A percentile compares a stretch with the other conserved stretches of the same genome.
Conservation (phyloP, 2,329 filamentous ascomycete species). For the Pestalotiopsis sp. region DNA sequence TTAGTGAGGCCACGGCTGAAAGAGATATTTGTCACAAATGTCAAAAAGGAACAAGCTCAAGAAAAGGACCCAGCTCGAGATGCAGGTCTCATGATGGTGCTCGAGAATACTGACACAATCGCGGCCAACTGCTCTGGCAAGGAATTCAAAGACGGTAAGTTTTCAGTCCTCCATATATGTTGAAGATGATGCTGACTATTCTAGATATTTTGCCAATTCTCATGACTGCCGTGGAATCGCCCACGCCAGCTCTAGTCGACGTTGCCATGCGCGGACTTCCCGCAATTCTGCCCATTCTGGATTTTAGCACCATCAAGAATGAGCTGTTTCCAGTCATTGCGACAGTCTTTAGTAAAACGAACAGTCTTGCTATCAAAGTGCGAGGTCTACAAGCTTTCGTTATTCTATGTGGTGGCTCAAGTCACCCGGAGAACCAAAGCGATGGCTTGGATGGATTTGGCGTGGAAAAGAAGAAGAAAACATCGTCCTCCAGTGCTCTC, state of each 20-base stretch:
- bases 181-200: neutral
- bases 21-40: constrained; percentile 74
- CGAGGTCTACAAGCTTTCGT: constrained; percentile 88
- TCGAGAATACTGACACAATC: constrained; percentile 79
- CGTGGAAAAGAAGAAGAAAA: constrained; percentile 61
- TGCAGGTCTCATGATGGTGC: constrained; percentile 85
- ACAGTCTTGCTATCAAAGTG: constrained; percentile 92
- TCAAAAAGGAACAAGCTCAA: constrained; percentile 56
- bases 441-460: constrained; percentile 78
- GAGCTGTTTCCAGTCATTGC: constrained; percentile 94
- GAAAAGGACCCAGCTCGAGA: constrained; percentile 85
- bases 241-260: constrained; percentile 88
- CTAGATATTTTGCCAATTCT: constrained; percentile 87
- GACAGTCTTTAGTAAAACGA: constrained; percentile 88
- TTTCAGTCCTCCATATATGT: neutral
- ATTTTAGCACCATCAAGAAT: constrained; percentile 96
- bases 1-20: constrained; percentile 83
- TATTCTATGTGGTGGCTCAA: constrained; percentile 80
- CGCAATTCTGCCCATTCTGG: constrained; percentile 80
- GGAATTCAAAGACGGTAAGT: constrained; percentile 88
- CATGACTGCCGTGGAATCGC: constrained; percentile 80
- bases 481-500: constrained; percentile 73
- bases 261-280: constrained; percentile 79
- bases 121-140: constrained; percentile 83
- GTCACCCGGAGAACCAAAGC: constrained; percentile 49